These are phyloP conservation scores for Globisporangium yorkense DNA, from an alignment of 352 stramenopile species.

Conservation along the genomic window DNA sequence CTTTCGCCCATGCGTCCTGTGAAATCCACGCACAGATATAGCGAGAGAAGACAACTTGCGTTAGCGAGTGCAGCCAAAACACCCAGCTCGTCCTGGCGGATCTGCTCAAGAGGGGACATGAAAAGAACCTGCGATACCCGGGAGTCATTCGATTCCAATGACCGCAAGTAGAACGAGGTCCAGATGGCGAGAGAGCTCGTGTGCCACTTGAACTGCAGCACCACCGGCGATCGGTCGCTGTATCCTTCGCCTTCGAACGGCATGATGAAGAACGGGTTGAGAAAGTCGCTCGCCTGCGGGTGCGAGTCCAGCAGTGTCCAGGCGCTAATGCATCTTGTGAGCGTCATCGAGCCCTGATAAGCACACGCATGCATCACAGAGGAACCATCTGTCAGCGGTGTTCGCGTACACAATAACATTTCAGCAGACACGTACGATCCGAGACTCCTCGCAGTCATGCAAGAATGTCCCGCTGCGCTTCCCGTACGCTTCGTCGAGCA, in stretches of 20 bases:
- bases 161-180: conserved; percentile 80
- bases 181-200: conserved; percentile 78
- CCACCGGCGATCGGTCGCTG: conserved; percentile 50
- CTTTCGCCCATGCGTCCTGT: conserved; percentile 80
- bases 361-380: neutral
- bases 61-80: neutral
- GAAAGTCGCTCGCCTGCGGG: conserved; percentile 38
- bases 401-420: neutral
- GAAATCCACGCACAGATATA: conserved; percentile 2
- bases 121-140: conserved; percentile 63
- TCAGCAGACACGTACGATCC: conserved; percentile 36
- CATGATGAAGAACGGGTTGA: conserved; percentile 77
- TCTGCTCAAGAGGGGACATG: conserved; percentile 8
- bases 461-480: conserved; percentile 97
- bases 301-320: conserved; percentile 57
- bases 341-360: conserved; percentile 47
- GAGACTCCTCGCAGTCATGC: conserved; percentile 93
- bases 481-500: conserved; percentile 95
- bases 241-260: conserved; percentile 28
- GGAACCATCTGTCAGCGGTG: neutral
- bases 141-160: conserved; percentile 76
- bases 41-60: neutral
- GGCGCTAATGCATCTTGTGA: conserved; percentile 49
- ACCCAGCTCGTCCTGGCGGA: neutral
- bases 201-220: conserved; percentile 87